Evolutionary conservation across 164 flowering plant species (phyloP).

Genomic region (Magnolia officinalis): DNA sequence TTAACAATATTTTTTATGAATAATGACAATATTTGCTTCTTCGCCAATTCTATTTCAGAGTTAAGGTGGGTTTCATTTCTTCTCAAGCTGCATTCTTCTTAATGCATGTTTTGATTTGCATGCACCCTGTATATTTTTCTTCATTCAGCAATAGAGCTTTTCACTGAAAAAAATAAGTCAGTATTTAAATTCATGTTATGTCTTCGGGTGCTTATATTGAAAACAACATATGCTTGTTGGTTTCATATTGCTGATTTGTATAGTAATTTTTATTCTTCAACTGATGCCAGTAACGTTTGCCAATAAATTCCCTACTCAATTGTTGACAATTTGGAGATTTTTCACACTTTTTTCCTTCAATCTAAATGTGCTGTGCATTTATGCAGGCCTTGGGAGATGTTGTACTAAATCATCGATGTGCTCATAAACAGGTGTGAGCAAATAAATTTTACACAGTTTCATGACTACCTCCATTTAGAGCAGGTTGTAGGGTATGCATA

Average conservation of each 20-base stretch:
- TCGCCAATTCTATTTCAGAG: no score
- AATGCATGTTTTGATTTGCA: background rate
- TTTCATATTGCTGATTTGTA: background rate
- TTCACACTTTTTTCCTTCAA: background rate
- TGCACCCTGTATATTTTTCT: background rate
- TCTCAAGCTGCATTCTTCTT: background rate
- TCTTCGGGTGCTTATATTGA: no score
- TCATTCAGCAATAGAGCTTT: background rate
- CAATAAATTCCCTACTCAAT: background rate
- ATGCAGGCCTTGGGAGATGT: conserved; percentile 59
- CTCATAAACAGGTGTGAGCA: conserved; percentile 48
- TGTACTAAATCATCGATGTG: conserved; percentile 65
- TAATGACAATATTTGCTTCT: no score
- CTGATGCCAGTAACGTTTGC: background rate
- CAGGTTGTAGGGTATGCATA: background rate
- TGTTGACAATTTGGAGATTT: background rate
- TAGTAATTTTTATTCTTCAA: background rate
- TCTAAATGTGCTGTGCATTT: conserved; percentile 1
- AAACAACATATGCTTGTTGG: background rate
- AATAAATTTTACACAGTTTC: background rate
- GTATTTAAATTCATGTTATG: no score
- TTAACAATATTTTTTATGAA: no score
- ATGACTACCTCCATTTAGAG: background rate
- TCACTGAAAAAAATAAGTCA: no score
- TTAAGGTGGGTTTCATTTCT: background rate